A percentile compares a stretch with the other conserved stretches of the same genome.
These are phyloP conservation scores for Sarocladium kiliense DNA, from an alignment of 2,329 filamentous ascomycete genomes.

Conservation along the genomic window DNA sequence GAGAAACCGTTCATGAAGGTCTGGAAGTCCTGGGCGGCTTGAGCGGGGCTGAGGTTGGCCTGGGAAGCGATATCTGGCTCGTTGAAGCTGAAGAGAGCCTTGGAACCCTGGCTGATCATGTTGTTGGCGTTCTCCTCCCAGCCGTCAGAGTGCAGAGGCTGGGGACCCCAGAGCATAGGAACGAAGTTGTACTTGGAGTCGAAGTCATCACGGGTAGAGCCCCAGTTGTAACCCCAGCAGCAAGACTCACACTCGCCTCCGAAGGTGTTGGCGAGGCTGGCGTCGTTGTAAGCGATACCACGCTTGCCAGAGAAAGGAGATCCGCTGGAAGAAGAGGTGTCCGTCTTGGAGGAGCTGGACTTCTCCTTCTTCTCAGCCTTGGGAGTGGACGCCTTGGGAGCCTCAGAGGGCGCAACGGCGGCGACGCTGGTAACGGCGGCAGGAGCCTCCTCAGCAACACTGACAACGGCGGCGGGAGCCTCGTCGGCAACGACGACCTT, in stretches of 20 bases:
- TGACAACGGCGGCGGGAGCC: slow-evolving; percentile 10
- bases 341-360: background rate
- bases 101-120: slow-evolving; percentile 49
- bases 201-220: slow-evolving; percentile 34
- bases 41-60: slow-evolving; percentile 48
- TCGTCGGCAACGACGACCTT: slow-evolving; percentile 7
- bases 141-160: slow-evolving; percentile 32
- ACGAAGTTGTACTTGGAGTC: slow-evolving; percentile 37
- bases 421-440: slow-evolving; percentile 11
- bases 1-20: slow-evolving; percentile 48
- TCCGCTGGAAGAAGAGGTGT: slow-evolving; percentile 5
- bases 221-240: slow-evolving; percentile 69
- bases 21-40: slow-evolving; percentile 43
- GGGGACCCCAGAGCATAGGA: slow-evolving; percentile 61
- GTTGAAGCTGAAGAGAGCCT: slow-evolving; percentile 63
- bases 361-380: slow-evolving; percentile 11
- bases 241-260: slow-evolving; percentile 32
- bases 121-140: slow-evolving; percentile 47
- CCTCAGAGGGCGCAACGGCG: background rate
- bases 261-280: slow-evolving; percentile 47
- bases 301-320: slow-evolving; percentile 44
- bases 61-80: slow-evolving; percentile 61
- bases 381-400: background rate
- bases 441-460: slow-evolving; percentile 10
- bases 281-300: slow-evolving; percentile 64